Evolutionary conservation across 768 basidiomycete species (phyloP).

Genomic region (Termitomyces sp.): DNA sequence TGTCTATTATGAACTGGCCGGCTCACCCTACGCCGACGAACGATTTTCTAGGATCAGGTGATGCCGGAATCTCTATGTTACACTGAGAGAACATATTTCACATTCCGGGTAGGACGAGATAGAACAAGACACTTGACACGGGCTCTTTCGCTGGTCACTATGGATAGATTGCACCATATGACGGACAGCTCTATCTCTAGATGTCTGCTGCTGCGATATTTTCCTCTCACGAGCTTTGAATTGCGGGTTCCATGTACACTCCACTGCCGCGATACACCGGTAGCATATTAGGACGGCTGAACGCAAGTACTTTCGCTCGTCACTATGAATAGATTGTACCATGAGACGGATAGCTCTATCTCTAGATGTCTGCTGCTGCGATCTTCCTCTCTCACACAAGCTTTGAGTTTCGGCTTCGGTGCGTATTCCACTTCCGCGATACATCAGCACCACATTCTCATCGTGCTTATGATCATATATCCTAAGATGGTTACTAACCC

Average conservation of each 20-base stretch:
- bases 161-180: not conserved
- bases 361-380: not conserved
- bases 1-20: not conserved
- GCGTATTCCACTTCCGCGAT: not conserved
- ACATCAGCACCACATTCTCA: not conserved
- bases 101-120: too few relatives aligned
- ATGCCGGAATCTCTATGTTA: not conserved
- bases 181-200: not conserved
- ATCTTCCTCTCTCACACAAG: not conserved
- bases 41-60: not conserved
- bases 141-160: not conserved
- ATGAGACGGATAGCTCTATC: not conserved
- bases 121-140: too few relatives aligned
- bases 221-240: not conserved
- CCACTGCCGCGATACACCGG: not conserved
- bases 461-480: not conserved
- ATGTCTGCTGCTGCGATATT: not conserved
- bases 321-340: not conserved
- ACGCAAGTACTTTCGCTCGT: not conserved
- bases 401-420: not conserved
- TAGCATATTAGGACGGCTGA: not conserved
- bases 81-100: not conserved
- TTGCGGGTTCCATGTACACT: not conserved
- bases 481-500: not conserved
- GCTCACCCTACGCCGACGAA: not conserved